Conservation (phyloP, 2,329 filamentous ascomycete genomes). For the Hypoxylon sp. region DNA sequence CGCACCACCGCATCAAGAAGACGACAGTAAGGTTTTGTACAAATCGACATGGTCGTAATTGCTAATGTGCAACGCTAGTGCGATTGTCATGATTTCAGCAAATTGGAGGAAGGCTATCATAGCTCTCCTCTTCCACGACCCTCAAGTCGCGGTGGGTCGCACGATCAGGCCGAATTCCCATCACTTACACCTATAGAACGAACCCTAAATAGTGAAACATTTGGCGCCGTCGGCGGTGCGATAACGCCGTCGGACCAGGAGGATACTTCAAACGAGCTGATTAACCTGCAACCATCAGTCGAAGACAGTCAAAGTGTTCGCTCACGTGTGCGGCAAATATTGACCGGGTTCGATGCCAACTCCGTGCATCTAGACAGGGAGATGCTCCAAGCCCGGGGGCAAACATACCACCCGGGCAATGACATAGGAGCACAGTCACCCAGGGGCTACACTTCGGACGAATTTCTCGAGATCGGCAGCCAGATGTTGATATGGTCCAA, state of each 20-base stretch:
- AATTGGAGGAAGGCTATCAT: constrained; percentile 47
- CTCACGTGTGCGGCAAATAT: constrained; percentile 33
- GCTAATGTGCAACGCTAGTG: constrained; percentile 45
- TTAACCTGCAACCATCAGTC: constrained; percentile 26
- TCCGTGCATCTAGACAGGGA: constrained; percentile 38
- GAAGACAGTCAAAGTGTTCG: constrained; percentile 21
- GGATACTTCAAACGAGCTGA: constrained; percentile 33
- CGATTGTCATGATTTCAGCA: constrained; percentile 50
- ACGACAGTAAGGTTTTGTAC: constrained; percentile 43
- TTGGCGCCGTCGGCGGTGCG: constrained; percentile 45
- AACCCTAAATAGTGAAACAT: constrained; percentile 36
- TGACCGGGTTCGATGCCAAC: constrained; percentile 41
- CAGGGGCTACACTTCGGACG: constrained; percentile 13
- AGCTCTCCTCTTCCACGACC: constrained; percentile 11
- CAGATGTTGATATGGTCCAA: constrained; percentile 33
- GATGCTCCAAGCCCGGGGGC: constrained; percentile 39
- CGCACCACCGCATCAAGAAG: constrained; percentile 46
- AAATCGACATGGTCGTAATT: neutral
- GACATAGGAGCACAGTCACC: constrained; percentile 16
- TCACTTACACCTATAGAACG: constrained; percentile 29
- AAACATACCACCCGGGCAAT: constrained; percentile 40
- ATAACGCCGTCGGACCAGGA: constrained; percentile 36
- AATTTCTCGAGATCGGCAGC: constrained; percentile 43
- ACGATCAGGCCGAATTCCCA: constrained; percentile 15
- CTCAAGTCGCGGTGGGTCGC: constrained; percentile 26